phyloP scores from a whole-genome alignment of 257 asterid species.

The Rehmannia glutinosa region DNA sequence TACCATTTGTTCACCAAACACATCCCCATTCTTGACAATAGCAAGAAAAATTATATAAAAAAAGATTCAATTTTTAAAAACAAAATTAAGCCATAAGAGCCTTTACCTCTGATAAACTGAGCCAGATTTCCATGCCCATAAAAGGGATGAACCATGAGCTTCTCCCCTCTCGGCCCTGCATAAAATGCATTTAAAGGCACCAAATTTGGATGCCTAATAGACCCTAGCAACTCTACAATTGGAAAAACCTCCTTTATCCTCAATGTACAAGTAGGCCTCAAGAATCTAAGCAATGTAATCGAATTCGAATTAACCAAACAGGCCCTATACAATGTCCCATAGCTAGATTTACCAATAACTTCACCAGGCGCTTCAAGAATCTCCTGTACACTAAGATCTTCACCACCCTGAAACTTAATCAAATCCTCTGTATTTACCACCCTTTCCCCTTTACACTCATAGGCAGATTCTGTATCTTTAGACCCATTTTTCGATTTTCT shows the following conservation, averaged over 20 bases:
- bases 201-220: constrained; percentile 71
- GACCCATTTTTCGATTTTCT: constrained; percentile 26
- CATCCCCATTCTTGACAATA: constrained; percentile 6
- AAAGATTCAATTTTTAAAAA: neutral
- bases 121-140: constrained; percentile 61
- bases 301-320: constrained; percentile 51
- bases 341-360: constrained; percentile 78
- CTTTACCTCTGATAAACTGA: constrained; percentile 68
- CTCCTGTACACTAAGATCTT: constrained; percentile 52
- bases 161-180: constrained; percentile 84
- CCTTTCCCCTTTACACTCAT: constrained; percentile 44
- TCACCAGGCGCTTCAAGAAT: constrained; percentile 92
- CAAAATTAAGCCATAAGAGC: neutral
- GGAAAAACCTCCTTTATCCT: constrained; percentile 63
- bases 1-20: neutral
- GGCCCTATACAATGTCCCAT: constrained; percentile 79
- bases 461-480: constrained; percentile 39
- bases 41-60: neutral
- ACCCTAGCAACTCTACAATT: constrained; percentile 64
- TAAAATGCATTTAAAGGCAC: constrained; percentile 80
- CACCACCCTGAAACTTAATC: constrained; percentile 67
- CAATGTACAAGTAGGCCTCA: constrained; percentile 87
- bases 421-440: constrained; percentile 40
- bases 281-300: constrained; percentile 63
- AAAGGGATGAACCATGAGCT: constrained; percentile 82